These are phyloP conservation scores for Cordyceps cateniannulata DNA, from an alignment of 2,329 filamentous ascomycete genomes.

Conservation along the genomic window DNA sequence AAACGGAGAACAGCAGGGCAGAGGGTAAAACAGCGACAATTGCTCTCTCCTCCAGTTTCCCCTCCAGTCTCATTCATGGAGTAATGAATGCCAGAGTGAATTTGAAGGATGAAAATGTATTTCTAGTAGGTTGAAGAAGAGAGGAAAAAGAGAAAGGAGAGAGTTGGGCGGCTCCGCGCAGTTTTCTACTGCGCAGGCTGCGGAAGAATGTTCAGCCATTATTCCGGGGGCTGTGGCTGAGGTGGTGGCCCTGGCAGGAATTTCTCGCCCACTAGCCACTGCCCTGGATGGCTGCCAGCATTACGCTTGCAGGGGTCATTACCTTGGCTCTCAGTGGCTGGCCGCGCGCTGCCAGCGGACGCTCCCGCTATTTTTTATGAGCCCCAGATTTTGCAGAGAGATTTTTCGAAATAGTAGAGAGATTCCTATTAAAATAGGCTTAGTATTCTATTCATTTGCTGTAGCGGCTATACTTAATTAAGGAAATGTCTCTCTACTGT, in stretches of 20 bases:
- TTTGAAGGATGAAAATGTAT: conserved; percentile 46
- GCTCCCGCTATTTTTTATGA: conserved; percentile 6
- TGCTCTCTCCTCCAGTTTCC: conserved; percentile 66
- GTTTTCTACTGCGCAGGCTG: conserved; percentile 5
- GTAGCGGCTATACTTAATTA: too few species aligned
- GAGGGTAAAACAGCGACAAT: conserved; percentile 41
- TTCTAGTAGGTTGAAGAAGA: conserved; percentile 37
- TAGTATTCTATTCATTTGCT: too few species aligned
- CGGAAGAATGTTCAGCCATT: conserved; percentile 20
- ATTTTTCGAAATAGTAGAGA: too few species aligned
- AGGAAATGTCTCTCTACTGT: too few species aligned
- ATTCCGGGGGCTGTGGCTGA: conserved; percentile 3
- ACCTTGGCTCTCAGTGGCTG: conserved; percentile 5
- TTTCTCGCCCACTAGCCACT: conserved; percentile 4
- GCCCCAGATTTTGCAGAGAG: too few species aligned
- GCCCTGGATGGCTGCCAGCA: background rate
- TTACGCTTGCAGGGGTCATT: conserved; percentile 11
- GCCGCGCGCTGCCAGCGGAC: conserved; percentile 1
- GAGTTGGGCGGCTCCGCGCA: background rate
- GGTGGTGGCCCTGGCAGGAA: background rate
- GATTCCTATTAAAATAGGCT: too few species aligned
- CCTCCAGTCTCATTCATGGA: conserved; percentile 53
- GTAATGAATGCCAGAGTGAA: conserved; percentile 60
- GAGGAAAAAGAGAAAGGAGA: conserved; percentile 17
- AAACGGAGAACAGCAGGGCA: conserved; percentile 33